These are phyloP conservation scores for Tetracentron sinense DNA, from an alignment of 164 flowering plant genomes.

Conservation along the genomic window DNA sequence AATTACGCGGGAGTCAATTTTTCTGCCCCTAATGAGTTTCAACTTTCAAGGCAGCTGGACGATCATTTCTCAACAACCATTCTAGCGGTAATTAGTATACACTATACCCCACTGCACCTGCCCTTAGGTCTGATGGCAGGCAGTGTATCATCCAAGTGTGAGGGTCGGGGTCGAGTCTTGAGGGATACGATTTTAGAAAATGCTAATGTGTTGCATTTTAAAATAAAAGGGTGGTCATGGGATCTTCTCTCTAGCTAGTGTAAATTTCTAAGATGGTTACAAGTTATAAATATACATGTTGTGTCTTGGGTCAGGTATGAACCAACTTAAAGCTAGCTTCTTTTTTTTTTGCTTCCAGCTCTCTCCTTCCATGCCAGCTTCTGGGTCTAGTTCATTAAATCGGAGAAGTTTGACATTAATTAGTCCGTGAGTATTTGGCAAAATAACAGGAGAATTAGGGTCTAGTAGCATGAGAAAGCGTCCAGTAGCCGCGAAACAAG, in stretches of 20 bases:
- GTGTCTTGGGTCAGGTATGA: constrained; percentile 45
- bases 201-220: too few species aligned
- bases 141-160: too few species aligned
- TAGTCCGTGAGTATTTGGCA: too few species aligned
- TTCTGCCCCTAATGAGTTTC: constrained; percentile 19
- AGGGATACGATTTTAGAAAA: too few species aligned
- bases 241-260: too few species aligned
- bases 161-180: too few species aligned
- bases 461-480: constrained; percentile 50
- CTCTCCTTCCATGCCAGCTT: constrained; percentile 1
- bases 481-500: constrained; percentile 39
- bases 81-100: constrained; percentile 7
- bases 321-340: not conserved
- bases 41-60: constrained; percentile 39
- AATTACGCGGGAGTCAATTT: constrained; percentile 11
- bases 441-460: constrained; percentile 6
- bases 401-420: too few species aligned
- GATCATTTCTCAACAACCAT: constrained; percentile 37
- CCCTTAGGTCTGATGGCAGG: too few species aligned
- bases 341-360: too few species aligned
- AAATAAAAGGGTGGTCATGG: too few species aligned
- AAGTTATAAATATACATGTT: constrained; percentile 35
- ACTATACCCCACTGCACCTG: too few species aligned
- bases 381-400: not conserved
- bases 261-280: too few species aligned